A percentile compares a stretch with the other conserved stretches of the same genome.
phyloP scores from a whole-genome alignment of 1,139 yeast genomes.

The Yamadazyma diospyri region DNA sequence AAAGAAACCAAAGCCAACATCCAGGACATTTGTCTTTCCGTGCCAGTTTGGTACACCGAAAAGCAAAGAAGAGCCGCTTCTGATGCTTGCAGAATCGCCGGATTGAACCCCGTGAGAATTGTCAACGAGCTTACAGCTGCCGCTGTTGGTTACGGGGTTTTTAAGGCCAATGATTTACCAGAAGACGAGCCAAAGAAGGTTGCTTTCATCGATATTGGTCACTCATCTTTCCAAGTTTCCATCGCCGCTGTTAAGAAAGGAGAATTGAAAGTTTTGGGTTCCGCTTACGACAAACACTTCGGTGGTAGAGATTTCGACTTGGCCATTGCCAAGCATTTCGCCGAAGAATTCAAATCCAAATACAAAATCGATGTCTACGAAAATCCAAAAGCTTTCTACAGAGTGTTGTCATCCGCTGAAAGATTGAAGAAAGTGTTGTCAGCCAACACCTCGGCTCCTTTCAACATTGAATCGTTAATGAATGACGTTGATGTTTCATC shows the following conservation, averaged over 20 bases:
- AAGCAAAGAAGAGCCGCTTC: conserved; percentile 94
- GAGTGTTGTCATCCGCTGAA: conserved; percentile 90
- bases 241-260: conserved; percentile 94
- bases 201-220: conserved; percentile 95
- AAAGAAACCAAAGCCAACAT: conserved; percentile 81
- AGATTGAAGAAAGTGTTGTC: conserved; percentile 92
- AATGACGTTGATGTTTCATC: conserved; percentile 95
- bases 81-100: conserved; percentile 95
- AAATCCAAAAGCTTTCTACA: conserved; percentile 92
- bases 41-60: conserved; percentile 97
- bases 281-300: conserved; percentile 91
- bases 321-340: conserved; percentile 93
- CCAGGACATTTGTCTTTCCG: conserved; percentile 88
- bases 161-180: conserved; percentile 91
- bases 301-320: conserved; percentile 97
- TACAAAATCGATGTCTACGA: conserved; percentile 89
- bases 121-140: conserved; percentile 98
- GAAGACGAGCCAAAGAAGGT: conserved; percentile 88
- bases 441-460: conserved; percentile 93
- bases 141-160: conserved; percentile 98
- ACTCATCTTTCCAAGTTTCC: conserved; percentile 89
- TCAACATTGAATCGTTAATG: conserved; percentile 95
- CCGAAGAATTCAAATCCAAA: conserved; percentile 84
- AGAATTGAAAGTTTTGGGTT: conserved; percentile 87
- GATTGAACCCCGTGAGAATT: conserved; percentile 95